Base-by-base conservation (phyloP, 768 basidiomycete species). In the Pulveroboletus sp. region DNA sequence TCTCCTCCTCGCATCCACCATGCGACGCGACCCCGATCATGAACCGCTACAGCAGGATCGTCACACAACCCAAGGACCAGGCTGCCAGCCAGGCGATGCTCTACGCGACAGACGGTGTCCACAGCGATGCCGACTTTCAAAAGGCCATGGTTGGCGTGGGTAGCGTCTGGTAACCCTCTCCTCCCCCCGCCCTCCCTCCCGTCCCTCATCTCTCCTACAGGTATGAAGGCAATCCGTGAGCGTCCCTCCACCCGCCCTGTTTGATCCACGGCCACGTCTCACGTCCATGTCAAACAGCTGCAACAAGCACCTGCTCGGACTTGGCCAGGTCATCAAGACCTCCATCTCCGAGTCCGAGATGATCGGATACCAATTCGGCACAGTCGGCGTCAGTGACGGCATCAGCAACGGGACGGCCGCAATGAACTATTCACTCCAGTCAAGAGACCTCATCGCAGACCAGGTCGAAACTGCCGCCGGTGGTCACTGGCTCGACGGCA, bases 201-300 rank as follows among this genome's bases (percentile, higher is more conserved):
- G n/a, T 51, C 24, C 51, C 60, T 54, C 49, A 62, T 55, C 51
- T 47, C 21, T 48, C 51, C 18, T 39, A 11, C 53, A 97, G 94
- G 94, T 98, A 98, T 63, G 95, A 99, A 67, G 95, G 95, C 37
- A 97, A 96, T 69, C 96, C 96, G 89, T 98, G 69, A 75, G 91
- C 74, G 33, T 26, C 14, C 9, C 27, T 24, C 21, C 12, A 15
- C n/a, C 33, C 12, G 12, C n/a, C 33, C n/a, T 12, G 4, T 26
- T 10, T 7, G 21, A 37, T 32, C 30, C 36, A 1, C 17, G 5
- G 8, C 14, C 33, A 39, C 32, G 39, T 15, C 47, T 33, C 15
- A 52, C 24, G 26, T 36, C 31, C 30, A 24, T 33, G 26, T 39
- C 32, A 35, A 45, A 56, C 64, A 96, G 93, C 75, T 98, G 96